Base-by-base conservation (phyloP, 2,329 filamentous ascomycete species). In the Cladosporium austrohemisphaericum region DNA sequence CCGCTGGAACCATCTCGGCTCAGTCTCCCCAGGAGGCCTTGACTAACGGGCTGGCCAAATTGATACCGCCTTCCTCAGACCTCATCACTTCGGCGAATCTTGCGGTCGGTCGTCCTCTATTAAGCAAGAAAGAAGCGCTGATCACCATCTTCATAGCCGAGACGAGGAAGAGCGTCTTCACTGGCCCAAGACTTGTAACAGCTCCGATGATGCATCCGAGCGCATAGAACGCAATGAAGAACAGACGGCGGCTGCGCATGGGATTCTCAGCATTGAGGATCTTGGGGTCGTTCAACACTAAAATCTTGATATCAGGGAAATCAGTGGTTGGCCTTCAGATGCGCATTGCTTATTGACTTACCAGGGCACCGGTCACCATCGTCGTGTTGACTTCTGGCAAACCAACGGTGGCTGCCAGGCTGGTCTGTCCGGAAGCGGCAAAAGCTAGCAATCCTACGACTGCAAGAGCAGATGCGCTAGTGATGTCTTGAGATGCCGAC, bases 301-400 rank as follows among this genome's bases (percentile, higher is more conserved):
- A 13, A 40, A 59, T 47, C 16, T 45, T 4, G n/a, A 19, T 8
- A 4, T n/a, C 9, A 3, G 33, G 29, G 4, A 33, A 14, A 8
- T 8, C 14, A 14, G 10, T 25, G 5, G n/a, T n/a, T n/a, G n/a
- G n/a, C n/a, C n/a, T n/a, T n/a, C n/a, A n/a, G n/a, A n/a, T n/a
- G n/a, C n/a, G n/a, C 29, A 31, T 13, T 26, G 13, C 13, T 35
- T 3, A 8, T 9, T n/a, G 3, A 38, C 44, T 38, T 18, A 47
- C 44, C 4, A 58, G 36, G 3, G 55, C 55, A 8, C 56, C 55
- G 9, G 57, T 60, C 25, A 60, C 46, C 57, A 60, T 60, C n/a
- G 56, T 55, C 9, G 57, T 60, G 47, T 60, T 60, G 22, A 58
- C 28, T 41, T 58, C 57, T 1, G 55, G 41, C 46, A 57, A 33